Base-by-base conservation (phyloP, 1,284 basidiomycete species). In the Moesziomyces globuligerus region DNA sequence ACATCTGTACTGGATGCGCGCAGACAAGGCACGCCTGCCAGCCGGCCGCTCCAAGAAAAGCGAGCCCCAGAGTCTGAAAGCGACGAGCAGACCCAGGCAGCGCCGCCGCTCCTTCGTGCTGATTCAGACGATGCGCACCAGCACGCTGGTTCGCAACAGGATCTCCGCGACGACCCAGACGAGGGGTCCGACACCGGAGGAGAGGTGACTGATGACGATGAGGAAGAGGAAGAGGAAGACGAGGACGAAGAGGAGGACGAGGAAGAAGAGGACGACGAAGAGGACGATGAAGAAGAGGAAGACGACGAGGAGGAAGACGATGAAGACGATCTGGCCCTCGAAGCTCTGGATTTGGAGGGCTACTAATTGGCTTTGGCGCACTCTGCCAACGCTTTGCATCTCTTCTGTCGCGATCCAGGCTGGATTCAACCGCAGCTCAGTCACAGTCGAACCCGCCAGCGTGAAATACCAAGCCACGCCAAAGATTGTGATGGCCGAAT, bases 271-370 rank as follows among this genome's bases (percentile, higher is more conserved):
- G 68, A 71, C 0, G 61, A 72, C 13, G 61, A 65, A 3, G 62
- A 66, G 3, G 66, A 72, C 1, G 55, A 64, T 17, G 51, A 65
- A 7, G 58, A 64, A 10, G 59, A 99, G 96, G 50, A 98, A 92
- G 48, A 98, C 84, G 86, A 96, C 95, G 50, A 92, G 91, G 18
- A 96, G 93, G 10, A 90, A 89, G 7, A 95, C 92, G 83, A 98
- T 96, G 83, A 98, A 96, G 1, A 96, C 97, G 23, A 98, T 93
- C 83, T 98, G 93, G 84, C 98, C 94, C 77, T 93, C 94, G 74
- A 98, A 85, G 9, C 94, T 92, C 88, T 99, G 97, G 86, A 99
- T 98, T 51, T 96, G 36, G 67, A 70, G 52, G 67, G 67, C 26
- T 70, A 70, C 21, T 70, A 26, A 66, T 18, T 25, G 3, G 47